Percentiles rank a stretch among this genome's conserved stretches.
These are phyloP conservation scores for Monascus purpureus DNA, from an alignment of 495 filamentous ascomycete genomes.

Conservation along the genomic window DNA sequence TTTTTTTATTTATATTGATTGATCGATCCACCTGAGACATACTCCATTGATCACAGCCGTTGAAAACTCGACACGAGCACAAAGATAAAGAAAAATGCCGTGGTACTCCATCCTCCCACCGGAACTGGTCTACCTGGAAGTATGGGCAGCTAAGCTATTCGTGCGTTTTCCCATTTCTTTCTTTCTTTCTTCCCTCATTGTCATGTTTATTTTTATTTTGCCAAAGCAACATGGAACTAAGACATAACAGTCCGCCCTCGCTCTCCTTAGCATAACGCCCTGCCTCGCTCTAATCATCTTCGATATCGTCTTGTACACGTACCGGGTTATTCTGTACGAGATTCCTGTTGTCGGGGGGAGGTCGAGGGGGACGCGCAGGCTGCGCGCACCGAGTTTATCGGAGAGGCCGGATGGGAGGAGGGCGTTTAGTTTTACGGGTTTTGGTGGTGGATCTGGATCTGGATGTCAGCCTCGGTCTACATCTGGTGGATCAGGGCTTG, in stretches of 20 bases:
- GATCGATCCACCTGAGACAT: no score
- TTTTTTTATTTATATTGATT: no score
- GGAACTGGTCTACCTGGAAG: slow-evolving; percentile 41
- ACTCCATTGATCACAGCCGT: neutral
- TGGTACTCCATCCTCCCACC: slow-evolving; percentile 53
- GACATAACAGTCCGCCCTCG: slow-evolving; percentile 52
- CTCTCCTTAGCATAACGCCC: slow-evolving; percentile 48
- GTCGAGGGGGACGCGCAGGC: slow-evolving; percentile 45
- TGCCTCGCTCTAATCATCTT: slow-evolving; percentile 53
- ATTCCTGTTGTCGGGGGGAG: slow-evolving; percentile 49
- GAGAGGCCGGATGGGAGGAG: slow-evolving; percentile 33
- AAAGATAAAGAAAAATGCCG: slow-evolving; percentile 29
- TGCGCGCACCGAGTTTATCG: slow-evolving; percentile 48
- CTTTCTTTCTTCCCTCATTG: neutral
- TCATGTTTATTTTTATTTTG: neutral
- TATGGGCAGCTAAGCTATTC: slow-evolving; percentile 49
- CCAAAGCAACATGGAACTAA: no score
- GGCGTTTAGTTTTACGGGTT: no score
- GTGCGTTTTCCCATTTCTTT: slow-evolving; percentile 24
- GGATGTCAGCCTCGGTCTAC: no score
- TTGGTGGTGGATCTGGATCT: no score
- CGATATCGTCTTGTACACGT: slow-evolving; percentile 52
- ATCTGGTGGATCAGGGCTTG: no score
- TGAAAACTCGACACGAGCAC: neutral
- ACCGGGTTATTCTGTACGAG: slow-evolving; percentile 43